Evolutionary conservation across 768 basidiomycete species (phyloP).

Genomic region (Mycena pura): DNA sequence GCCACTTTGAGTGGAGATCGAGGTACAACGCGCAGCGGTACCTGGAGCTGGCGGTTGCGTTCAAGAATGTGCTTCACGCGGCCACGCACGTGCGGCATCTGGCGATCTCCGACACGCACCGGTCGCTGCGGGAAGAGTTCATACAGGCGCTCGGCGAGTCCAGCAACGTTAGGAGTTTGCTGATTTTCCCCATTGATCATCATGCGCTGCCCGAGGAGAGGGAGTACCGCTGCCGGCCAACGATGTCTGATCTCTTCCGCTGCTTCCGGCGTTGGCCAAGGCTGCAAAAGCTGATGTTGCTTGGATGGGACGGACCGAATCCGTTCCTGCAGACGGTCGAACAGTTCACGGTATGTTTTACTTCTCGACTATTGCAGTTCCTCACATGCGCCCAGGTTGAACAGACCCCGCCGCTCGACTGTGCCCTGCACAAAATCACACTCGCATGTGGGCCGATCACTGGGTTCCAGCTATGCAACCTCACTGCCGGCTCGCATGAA

Average conservation of each 20-base stretch:
- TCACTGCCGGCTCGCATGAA: conserved; percentile 9
- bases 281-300: neutral
- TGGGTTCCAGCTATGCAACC: conserved; percentile 6
- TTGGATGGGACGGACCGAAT: conserved; percentile 10
- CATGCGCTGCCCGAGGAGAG: neutral
- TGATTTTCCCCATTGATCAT: conserved; percentile 5
- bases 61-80: conserved; percentile 10
- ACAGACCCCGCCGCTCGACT: conserved; percentile 5
- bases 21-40: neutral
- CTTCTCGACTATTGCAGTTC: neutral
- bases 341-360: conserved; percentile 5
- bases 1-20: neutral
- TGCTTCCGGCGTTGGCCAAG: conserved; percentile 2
- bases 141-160: conserved; percentile 2
- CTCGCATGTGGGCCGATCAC: conserved; percentile 4
- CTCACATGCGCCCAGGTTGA: conserved; percentile 1
- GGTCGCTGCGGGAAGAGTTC: conserved; percentile 6
- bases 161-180: neutral
- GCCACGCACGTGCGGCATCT: neutral
- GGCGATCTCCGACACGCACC: conserved; percentile 1
- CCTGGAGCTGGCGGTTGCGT: conserved; percentile 6
- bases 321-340: conserved; percentile 2
- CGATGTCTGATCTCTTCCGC: conserved; percentile 4
- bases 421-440: neutral
- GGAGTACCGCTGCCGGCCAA: conserved; percentile 1